Percentiles rank a stretch among this genome's conserved stretches.
Evolutionary conservation across 164 flowering plant species (phyloP).

Genomic region (Brasenia schreberi): DNA sequence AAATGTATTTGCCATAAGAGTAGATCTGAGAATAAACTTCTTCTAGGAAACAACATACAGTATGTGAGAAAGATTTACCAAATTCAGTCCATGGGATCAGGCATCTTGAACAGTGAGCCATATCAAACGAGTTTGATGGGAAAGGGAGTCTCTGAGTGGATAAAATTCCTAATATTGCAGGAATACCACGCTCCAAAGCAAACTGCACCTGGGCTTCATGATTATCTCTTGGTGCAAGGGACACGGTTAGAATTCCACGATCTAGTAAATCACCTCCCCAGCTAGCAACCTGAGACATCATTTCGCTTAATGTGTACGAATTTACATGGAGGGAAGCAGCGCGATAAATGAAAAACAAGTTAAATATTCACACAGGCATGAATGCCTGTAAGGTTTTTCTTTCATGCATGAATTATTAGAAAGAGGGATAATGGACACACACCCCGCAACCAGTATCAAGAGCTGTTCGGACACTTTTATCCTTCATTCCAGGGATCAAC

Average conservation of each 20-base stretch:
- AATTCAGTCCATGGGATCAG: slow-evolving; percentile 99
- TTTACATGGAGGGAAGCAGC: no score
- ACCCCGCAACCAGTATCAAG: slow-evolving; percentile 99
- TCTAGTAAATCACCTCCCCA: slow-evolving; percentile 99
- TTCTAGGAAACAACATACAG: neutral
- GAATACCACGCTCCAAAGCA: slow-evolving; percentile 98
- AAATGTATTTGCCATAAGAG: neutral
- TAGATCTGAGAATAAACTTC: neutral
- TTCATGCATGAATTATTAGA: neutral
- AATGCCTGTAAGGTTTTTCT: neutral
- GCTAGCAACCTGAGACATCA: slow-evolving; percentile 68
- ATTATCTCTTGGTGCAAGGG: slow-evolving; percentile 98
- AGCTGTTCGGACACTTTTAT: slow-evolving; percentile 85
- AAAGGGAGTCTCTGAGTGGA: slow-evolving; percentile 96
- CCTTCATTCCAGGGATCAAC: slow-evolving; percentile 87
- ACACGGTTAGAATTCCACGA: slow-evolving; percentile 77
- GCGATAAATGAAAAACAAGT: no score
- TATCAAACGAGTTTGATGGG: slow-evolving; percentile 93
- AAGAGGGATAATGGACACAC: slow-evolving; percentile 14
- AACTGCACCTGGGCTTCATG: slow-evolving; percentile 99
- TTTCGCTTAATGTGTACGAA: neutral
- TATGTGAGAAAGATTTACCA: slow-evolving; percentile 26
- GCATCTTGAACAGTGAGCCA: slow-evolving; percentile 99
- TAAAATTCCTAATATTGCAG: slow-evolving; percentile 89
- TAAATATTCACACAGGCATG: neutral